Evolutionary conservation across 352 stramenopile species (phyloP).

Genomic region (Pythium plurisporium): DNA sequence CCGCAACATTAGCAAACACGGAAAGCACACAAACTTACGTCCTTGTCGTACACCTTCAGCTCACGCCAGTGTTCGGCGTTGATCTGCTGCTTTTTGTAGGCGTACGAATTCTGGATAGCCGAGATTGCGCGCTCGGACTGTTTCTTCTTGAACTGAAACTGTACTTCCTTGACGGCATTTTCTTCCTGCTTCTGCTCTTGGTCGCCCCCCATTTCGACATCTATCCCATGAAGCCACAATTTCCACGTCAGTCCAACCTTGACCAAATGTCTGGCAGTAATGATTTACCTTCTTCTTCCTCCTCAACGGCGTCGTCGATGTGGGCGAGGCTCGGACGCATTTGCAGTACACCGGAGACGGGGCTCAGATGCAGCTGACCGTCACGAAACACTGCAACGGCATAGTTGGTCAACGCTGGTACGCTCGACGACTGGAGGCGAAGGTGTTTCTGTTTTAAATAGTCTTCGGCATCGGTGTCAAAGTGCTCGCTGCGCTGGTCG

Average conservation of each 20-base stretch:
- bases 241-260: conserved; percentile 30
- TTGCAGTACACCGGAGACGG: conserved; percentile 60
- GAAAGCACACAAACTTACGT: conserved; percentile 31
- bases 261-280: too few species aligned
- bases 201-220: conserved; percentile 49
- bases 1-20: too few species aligned
- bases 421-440: conserved; percentile 53
- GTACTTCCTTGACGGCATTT: conserved; percentile 69
- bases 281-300: conserved; percentile 51
- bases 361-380: conserved; percentile 77
- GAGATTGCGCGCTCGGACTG: conserved; percentile 73
- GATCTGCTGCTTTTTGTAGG: conserved; percentile 80
- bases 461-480: conserved; percentile 73
- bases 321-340: conserved; percentile 78
- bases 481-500: conserved; percentile 67
- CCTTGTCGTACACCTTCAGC: conserved; percentile 65
- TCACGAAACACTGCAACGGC: conserved; percentile 73
- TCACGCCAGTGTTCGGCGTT: conserved; percentile 76
- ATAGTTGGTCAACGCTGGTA: conserved; percentile 75
- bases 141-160: conserved; percentile 88
- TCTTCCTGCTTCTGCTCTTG: conserved; percentile 43
- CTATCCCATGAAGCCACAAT: conserved; percentile 26
- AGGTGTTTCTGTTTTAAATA: conserved; percentile 74
- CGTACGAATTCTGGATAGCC: conserved; percentile 80
- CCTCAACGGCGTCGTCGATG: conserved; percentile 69